Evolutionary conservation across 106 monocot species (phyloP).

Genomic region (Dendrobium huoshanense): DNA sequence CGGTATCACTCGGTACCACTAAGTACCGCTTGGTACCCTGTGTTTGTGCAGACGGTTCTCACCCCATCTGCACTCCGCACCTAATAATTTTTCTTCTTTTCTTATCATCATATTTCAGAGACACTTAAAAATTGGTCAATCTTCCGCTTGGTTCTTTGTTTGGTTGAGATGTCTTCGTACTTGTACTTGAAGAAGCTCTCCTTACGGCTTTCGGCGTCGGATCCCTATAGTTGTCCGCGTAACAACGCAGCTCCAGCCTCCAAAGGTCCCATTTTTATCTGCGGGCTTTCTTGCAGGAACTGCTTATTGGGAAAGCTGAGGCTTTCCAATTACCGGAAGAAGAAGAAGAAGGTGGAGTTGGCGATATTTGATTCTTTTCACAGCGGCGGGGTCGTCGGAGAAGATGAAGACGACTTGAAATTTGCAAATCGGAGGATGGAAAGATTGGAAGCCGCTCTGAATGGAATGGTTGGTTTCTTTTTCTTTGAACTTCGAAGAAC

Average conservation of each 20-base stretch:
- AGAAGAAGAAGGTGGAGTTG: slow-evolving; percentile 18
- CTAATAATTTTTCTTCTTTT: too few relatives aligned
- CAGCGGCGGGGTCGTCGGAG: not conserved
- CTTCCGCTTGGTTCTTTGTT: too few relatives aligned
- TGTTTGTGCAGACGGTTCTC: too few relatives aligned
- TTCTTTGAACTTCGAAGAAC: not conserved
- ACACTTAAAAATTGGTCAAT: too few relatives aligned
- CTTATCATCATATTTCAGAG: too few relatives aligned
- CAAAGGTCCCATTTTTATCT: slow-evolving; percentile 13
- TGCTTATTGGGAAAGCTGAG: not conserved
- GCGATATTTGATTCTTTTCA: slow-evolving; percentile 2
- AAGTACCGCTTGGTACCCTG: too few relatives aligned
- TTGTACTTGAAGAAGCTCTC: too few relatives aligned
- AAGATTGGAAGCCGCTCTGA: slow-evolving; percentile 28
- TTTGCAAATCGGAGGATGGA: not conserved
- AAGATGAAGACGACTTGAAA: slow-evolving; percentile 21
- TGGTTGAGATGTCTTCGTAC: too few relatives aligned
- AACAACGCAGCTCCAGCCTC: too few relatives aligned
- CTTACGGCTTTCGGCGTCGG: not conserved
- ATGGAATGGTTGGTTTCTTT: slow-evolving; percentile 20
- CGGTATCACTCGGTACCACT: too few relatives aligned
- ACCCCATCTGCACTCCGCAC: too few relatives aligned
- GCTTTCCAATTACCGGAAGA: slow-evolving; percentile 7
- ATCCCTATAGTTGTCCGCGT: too few relatives aligned
- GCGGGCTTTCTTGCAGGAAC: slow-evolving; percentile 1